phyloP scores from a whole-genome alignment of 768 basidiomycete species.

The Mycena filopes region DNA sequence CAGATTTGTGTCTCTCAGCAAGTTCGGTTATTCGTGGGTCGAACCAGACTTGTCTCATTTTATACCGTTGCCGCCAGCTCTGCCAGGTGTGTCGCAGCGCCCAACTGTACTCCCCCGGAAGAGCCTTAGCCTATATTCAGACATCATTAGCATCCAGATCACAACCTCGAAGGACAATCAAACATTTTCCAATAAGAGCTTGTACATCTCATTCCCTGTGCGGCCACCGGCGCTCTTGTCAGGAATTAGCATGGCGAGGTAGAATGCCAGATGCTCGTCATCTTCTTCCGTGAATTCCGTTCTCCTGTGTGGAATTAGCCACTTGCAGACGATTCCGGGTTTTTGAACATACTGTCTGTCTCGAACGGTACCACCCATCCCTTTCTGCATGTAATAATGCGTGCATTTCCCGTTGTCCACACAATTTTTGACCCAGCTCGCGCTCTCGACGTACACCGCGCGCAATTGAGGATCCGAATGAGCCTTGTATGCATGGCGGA shows the following conservation, averaged over 20 bases:
- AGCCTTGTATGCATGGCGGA: conserved; percentile 36
- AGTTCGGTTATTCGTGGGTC: conserved; percentile 47
- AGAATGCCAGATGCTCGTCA: conserved; percentile 49
- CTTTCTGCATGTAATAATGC: conserved; percentile 34
- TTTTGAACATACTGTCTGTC: conserved; percentile 10
- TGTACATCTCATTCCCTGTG: conserved; percentile 48
- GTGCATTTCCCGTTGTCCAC: conserved; percentile 33
- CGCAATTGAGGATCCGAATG: conserved; percentile 19
- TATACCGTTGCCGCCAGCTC: conserved; percentile 62
- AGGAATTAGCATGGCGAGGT: conserved; percentile 49
- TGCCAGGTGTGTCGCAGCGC: conserved; percentile 52
- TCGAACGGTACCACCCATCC: conserved; percentile 43
- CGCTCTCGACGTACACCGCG: conserved; percentile 35
- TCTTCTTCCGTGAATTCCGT: conserved; percentile 50
- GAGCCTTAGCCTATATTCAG: conserved; percentile 28
- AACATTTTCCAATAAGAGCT: conserved; percentile 39
- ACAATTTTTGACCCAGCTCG: conserved; percentile 41
- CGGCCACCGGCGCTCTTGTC: conserved; percentile 52
- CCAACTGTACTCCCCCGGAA: conserved; percentile 49
- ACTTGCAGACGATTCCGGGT: neutral
- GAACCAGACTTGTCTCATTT: conserved; percentile 47
- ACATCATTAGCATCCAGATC: neutral
- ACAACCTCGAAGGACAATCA: neutral
- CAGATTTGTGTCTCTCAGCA: conserved; percentile 39
- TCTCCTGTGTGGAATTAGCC: conserved; percentile 31